phyloP scores from a whole-genome alignment of 108 stramenopile genomes.

The Nannochloropsis gaditana region DNA sequence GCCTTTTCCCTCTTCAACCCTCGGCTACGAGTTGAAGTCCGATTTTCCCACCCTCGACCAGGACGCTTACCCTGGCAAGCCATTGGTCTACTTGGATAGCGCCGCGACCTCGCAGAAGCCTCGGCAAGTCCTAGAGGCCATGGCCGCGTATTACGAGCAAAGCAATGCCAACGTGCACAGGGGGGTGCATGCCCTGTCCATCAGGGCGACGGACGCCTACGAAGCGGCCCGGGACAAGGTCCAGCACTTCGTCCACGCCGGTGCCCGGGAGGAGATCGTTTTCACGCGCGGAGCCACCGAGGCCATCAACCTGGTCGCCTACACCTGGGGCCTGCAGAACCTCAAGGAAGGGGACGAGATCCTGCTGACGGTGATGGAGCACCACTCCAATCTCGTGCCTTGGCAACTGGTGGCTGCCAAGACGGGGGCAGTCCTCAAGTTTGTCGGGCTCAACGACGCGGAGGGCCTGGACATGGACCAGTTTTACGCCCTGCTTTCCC shows the following conservation, averaged over 20 bases:
- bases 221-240: constrained; percentile 76
- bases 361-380: constrained; percentile 79
- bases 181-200: constrained; percentile 77
- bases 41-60: constrained; percentile 33
- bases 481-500: constrained; percentile 52
- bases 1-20: background rate
- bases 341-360: constrained; percentile 74
- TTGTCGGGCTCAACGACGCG: constrained; percentile 59
- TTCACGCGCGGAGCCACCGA: constrained; percentile 89
- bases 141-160: constrained; percentile 63
- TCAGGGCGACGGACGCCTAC: constrained; percentile 75
- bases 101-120: constrained; percentile 96
- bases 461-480: constrained; percentile 64
- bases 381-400: constrained; percentile 91
- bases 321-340: constrained; percentile 55
- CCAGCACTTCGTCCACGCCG: constrained; percentile 65
- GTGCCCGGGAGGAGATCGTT: constrained; percentile 71
- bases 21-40: background rate
- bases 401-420: constrained; percentile 79
- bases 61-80: constrained; percentile 47
- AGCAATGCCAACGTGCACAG: constrained; percentile 88
- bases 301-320: constrained; percentile 80
- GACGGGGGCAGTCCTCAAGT: constrained; percentile 63
- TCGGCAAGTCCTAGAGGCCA: constrained; percentile 63
- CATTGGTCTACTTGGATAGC: constrained; percentile 81